Conservation (phyloP, 805 yeast species). For the Nakazawaea laoshanensis region DNA sequence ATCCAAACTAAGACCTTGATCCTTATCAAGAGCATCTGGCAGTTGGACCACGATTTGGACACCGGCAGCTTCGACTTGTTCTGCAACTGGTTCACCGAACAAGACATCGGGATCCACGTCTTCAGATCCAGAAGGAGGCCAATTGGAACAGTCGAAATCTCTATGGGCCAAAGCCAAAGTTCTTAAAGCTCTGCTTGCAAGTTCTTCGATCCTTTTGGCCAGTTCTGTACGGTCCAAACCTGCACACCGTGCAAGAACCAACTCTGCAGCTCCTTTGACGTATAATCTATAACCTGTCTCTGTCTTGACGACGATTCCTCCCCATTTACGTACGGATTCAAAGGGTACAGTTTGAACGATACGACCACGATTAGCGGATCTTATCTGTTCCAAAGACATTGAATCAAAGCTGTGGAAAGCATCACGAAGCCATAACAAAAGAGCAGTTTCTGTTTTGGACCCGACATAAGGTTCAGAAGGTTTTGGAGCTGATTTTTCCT, state of each 20-base stretch:
- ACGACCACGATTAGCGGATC: conserved; percentile 28
- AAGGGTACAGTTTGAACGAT: conserved; percentile 78
- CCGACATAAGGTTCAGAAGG: conserved; percentile 66
- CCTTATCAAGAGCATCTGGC: conserved; percentile 6
- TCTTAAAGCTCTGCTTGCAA: conserved; percentile 76
- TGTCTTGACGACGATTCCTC: conserved; percentile 61
- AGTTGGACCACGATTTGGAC: conserved; percentile 20
- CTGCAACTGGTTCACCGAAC: conserved; percentile 24
- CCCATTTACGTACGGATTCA: conserved; percentile 90
- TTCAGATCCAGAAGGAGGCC: conserved; percentile 56
- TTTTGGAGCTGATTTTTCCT: conserved; percentile 2
- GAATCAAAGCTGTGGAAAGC: conserved; percentile 38
- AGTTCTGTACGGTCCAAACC: conserved; percentile 21
- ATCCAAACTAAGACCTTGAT: conserved; percentile 44
- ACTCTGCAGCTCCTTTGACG: conserved; percentile 93
- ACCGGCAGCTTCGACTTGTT: conserved; percentile 14
- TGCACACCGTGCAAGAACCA: conserved; percentile 55
- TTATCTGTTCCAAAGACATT: conserved; percentile 33
- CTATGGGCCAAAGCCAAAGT: conserved; percentile 84
- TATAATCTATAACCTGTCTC: conserved; percentile 49
- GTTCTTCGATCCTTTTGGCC: conserved; percentile 26
- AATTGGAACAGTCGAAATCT: conserved; percentile 43
- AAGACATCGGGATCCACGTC: conserved; percentile 35
- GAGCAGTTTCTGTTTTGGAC: conserved; percentile 90
- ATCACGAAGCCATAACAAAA: conserved; percentile 58